Evolutionary conservation across 2,329 filamentous ascomycete genomes (phyloP), one percentile per base, ranked within the genome.

Genomic region (Lasiodiplodia sp.): DNA sequence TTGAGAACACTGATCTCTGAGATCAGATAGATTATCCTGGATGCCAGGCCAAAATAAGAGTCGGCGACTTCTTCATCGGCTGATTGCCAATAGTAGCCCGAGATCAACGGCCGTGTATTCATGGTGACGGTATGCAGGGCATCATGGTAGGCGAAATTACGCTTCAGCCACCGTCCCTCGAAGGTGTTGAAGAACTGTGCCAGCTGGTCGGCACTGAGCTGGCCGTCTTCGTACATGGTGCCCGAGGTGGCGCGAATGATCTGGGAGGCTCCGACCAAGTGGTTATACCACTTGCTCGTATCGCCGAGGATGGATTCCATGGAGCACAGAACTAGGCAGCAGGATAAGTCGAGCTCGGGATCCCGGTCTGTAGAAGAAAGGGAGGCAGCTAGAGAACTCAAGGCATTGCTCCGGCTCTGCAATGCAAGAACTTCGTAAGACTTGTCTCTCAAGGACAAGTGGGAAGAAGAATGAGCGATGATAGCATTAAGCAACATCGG

Each of bases 401-500:
- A 37, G 8, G 67, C 67, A 49, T 56, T 58, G 58, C 67, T 65
- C 11, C 67, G 67, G 51, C 67, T 68, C 28, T 68, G 67, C 67
- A 68, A 65, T 52, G 67, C 67, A 5, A 68, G 37, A 18, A 68
- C 55, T 38, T 68, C 67, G 14, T 68, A 68, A 28, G 67, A 68
- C 31, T 65, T 68, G 60, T 68, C 67, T n/a, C 67, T 52, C 28
- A 68, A 34, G 11, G 67, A 57, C 37, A 68, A 62, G 52, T 68
- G 67, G n/a, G 67, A 68, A 56, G 67, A 68, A 16, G 67, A 68
- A 28, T 68, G 67, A 21, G 67, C 67, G 40, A 68, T 68, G 58
- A 68, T 68, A 4, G 67, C 67, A 28, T 68, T 68, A 28, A 68
- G 67, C 58, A 68, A 51, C 58, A 68, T 63, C 2, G 58, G 67